These are phyloP conservation scores for Aspergillus indologenus DNA, from an alignment of 495 filamentous ascomycete species.

Conservation along the genomic window DNA sequence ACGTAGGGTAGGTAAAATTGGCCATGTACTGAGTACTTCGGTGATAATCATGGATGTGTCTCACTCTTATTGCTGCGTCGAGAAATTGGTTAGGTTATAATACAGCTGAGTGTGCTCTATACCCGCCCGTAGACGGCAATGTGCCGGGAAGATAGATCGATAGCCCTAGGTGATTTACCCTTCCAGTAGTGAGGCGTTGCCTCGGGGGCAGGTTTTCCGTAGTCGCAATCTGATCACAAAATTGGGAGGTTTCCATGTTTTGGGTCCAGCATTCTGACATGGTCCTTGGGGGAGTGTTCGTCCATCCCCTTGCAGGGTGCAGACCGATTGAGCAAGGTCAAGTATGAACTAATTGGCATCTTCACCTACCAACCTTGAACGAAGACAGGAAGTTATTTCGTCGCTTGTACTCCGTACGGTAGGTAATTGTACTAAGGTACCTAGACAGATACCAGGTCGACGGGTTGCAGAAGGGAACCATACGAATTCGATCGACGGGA, in stretches of 20 bases:
- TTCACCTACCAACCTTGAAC: background rate
- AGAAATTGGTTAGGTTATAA: too few relatives aligned
- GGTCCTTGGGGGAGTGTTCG: background rate
- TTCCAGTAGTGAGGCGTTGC: background rate
- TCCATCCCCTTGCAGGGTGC: background rate
- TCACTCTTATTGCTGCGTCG: background rate
- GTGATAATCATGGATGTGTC: background rate
- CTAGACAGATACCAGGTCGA: background rate
- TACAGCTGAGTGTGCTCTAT: too few relatives aligned
- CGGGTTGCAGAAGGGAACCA: background rate
- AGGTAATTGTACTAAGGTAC: too few relatives aligned
- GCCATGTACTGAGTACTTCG: background rate
- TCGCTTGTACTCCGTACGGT: too few relatives aligned
- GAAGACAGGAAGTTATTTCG: too few relatives aligned
- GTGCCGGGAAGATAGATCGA: too few relatives aligned
- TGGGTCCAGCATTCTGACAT: background rate
- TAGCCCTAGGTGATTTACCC: too few relatives aligned
- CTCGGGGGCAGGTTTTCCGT: background rate
- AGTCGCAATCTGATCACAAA: background rate
- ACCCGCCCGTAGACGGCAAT: too few relatives aligned
- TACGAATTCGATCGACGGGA: background rate
- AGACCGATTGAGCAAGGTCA: background rate
- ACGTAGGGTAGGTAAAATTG: background rate
- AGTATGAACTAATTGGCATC: background rate
- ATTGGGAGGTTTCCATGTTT: background rate